Percentiles rank a stretch among this genome's conserved stretches.
Conservation (phyloP, 1,139 yeast genomes). For the Zygoascus hellenicus region DNA sequence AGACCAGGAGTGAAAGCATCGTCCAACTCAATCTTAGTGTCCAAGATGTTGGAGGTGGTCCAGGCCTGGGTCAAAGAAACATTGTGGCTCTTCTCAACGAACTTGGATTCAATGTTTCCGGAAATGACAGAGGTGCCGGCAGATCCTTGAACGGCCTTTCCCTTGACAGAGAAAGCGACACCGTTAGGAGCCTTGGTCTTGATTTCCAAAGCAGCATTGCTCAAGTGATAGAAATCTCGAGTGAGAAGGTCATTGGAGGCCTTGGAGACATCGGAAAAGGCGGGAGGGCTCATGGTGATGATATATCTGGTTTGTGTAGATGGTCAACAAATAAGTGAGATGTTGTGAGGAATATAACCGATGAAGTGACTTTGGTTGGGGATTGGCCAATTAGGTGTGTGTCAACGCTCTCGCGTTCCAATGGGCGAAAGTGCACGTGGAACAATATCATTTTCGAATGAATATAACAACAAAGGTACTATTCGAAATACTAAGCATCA, state of each 20-base stretch:
- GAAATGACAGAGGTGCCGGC: slow-evolving; percentile 64
- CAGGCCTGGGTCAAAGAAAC: slow-evolving; percentile 95
- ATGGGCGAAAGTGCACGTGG: no score
- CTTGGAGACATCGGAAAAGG: slow-evolving; percentile 73
- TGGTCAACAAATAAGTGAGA: not conserved
- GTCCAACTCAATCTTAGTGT: slow-evolving; percentile 88
- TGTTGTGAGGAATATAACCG: not conserved
- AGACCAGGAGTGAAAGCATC: slow-evolving; percentile 94
- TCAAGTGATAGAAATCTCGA: slow-evolving; percentile 88
- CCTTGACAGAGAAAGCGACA: slow-evolving; percentile 90
- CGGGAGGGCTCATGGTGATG: slow-evolving; percentile 33
- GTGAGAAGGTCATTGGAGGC: slow-evolving; percentile 82
- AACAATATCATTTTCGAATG: no score
- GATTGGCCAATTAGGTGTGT: slow-evolving; percentile 3
- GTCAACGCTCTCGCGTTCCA: no score
- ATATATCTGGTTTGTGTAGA: not conserved
- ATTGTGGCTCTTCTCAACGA: slow-evolving; percentile 90
- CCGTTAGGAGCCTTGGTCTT: slow-evolving; percentile 96
- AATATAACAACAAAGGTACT: no score
- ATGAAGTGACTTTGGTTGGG: slow-evolving; percentile 3
- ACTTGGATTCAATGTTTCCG: slow-evolving; percentile 88
- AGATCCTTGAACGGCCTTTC: slow-evolving; percentile 65
- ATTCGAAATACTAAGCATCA: no score
- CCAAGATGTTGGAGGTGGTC: slow-evolving; percentile 89
- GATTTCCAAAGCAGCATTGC: slow-evolving; percentile 83